A percentile compares a stretch with the other conserved stretches of the same genome.
phyloP scores from a whole-genome alignment of 1,284 basidiomycete genomes.

The Apiotrichum gamsii region DNA sequence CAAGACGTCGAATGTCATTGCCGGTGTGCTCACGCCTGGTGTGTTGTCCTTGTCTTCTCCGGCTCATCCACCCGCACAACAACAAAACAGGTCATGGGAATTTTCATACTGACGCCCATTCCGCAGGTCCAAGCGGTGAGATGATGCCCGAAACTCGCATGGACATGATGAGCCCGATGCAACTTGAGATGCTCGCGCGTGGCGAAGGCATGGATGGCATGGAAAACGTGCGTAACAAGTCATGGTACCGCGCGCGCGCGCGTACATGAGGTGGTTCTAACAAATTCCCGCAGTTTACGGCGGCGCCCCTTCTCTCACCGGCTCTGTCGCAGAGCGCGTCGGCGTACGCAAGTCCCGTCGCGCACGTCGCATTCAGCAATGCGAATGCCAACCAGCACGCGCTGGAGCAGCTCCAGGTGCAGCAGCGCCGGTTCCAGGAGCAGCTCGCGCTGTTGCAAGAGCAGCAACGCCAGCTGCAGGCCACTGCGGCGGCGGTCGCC shows the following conservation, averaged over 20 bases:
- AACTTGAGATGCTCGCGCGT: conserved; percentile 36
- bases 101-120: neutral
- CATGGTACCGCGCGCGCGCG: too few relatives aligned
- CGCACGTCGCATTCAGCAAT: conserved; percentile 17
- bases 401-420: conserved; percentile 40
- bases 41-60: too few relatives aligned
- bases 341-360: conserved; percentile 27
- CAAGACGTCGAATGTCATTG: conserved; percentile 2
- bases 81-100: too few relatives aligned
- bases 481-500: conserved; percentile 37
- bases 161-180: conserved; percentile 43
- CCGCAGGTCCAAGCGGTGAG: conserved; percentile 38
- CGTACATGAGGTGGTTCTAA: too few relatives aligned
- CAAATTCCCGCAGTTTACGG: conserved; percentile 20
- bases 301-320: conserved; percentile 38
- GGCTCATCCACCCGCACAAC: too few relatives aligned
- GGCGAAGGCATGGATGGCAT: conserved; percentile 26
- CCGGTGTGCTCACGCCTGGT: conserved; percentile 33
- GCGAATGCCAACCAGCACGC: conserved; percentile 19
- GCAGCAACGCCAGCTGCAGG: conserved; percentile 39
- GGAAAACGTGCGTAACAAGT: conserved; percentile 26
- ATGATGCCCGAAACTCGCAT: conserved; percentile 34
- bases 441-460: conserved; percentile 37
- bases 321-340: conserved; percentile 32
- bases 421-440: conserved; percentile 44